Base-by-base conservation (phyloP, 495 filamentous ascomycete species). In the Trichoderma reesei region DNA sequence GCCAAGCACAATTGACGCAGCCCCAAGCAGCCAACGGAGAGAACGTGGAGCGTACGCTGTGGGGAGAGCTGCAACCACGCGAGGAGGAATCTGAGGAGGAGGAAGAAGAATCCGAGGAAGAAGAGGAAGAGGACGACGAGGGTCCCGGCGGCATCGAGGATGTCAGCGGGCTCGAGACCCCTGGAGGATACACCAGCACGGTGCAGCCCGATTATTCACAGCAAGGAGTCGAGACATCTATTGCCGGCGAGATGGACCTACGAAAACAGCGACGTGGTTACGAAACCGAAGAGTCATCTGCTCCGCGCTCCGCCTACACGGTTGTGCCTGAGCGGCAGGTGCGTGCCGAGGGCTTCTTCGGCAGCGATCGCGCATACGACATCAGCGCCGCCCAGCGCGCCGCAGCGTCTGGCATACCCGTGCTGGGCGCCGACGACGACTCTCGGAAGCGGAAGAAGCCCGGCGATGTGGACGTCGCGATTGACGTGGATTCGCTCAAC, bases 341-440 rank as follows among this genome's bases (percentile, higher is more conserved):
- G 20, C 84, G 86, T 60, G 84, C 90, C 16, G 88, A 93, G 66
- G 94, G 94, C 48, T 98, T 98, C 81, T 98, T 98, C 71, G 94
- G 94, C 44, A 90, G 91, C 65, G 94, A 98, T 68, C 87, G 89
- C 68, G 88, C 87, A 14, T 98, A 98, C 74, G 91, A 98, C 75
- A 82, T 98, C 37, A n/a, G 9, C 38, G 61, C 26, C 42, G 59
- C 51, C 7, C 51, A 56, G 26, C 51, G 51, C 51, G 73, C 78
- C 60, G 76, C 74, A 66, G 67, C 72, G 34, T 66, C 68, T 18
- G 65, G 68, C 46, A 73, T 77, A 66, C 82, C 82, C 60, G 83
- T 94, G 10, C 82, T 98, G 3, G 94, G 92, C 11, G 85, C 85
- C 65, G 90, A 93, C 8, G 91, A 96, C 64, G 85, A 89, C 46